phyloP scores from a whole-genome alignment of 192 early-diverging fungal genomes.

The Coemansia sp. region DNA sequence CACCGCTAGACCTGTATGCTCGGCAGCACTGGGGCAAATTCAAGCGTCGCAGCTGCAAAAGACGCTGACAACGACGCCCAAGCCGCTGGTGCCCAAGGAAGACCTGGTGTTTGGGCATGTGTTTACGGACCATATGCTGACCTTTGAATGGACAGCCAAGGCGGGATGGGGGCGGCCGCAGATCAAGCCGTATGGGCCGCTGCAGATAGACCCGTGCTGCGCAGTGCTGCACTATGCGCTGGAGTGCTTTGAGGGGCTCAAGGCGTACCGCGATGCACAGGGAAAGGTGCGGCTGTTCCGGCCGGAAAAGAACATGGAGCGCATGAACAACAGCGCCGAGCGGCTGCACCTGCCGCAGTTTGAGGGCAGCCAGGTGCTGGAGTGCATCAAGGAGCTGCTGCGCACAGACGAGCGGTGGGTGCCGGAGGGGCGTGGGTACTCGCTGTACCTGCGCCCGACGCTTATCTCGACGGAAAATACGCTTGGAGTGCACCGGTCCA shows the following conservation, averaged over 20 bases:
- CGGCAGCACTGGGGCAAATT: conserved; percentile 6
- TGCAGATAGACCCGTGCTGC: conserved; percentile 76
- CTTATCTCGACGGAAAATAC: conserved; percentile 86
- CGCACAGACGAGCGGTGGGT: conserved; percentile 86
- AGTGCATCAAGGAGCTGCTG: conserved; percentile 80
- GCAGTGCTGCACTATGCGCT: conserved; percentile 93
- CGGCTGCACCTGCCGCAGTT: conserved; percentile 84
- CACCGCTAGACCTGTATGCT: conserved; percentile 10
- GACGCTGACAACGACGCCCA: conserved; percentile 41
- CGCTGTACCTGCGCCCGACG: conserved; percentile 91
- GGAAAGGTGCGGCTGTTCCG: conserved; percentile 89
- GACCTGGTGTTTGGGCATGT: conserved; percentile 83
- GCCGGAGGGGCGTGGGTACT: conserved; percentile 86
- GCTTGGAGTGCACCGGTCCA: conserved; percentile 79
- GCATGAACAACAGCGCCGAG: conserved; percentile 73
- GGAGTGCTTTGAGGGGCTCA: conserved; percentile 92
- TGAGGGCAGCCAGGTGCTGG: conserved; percentile 71
- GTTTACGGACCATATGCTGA: conserved; percentile 94
- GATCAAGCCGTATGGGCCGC: conserved; percentile 78
- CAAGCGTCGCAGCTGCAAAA: conserved; percentile 19
- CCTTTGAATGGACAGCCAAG: conserved; percentile 68
- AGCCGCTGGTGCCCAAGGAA: conserved; percentile 60
- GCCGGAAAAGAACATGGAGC: conserved; percentile 97
- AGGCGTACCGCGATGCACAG: conserved; percentile 89
- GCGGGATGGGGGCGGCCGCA: conserved; percentile 72